Evolutionary conservation across 495 filamentous ascomycete species (phyloP), one percentile per base, ranked within the genome.

Genomic region (Neohortaea acidophila): DNA sequence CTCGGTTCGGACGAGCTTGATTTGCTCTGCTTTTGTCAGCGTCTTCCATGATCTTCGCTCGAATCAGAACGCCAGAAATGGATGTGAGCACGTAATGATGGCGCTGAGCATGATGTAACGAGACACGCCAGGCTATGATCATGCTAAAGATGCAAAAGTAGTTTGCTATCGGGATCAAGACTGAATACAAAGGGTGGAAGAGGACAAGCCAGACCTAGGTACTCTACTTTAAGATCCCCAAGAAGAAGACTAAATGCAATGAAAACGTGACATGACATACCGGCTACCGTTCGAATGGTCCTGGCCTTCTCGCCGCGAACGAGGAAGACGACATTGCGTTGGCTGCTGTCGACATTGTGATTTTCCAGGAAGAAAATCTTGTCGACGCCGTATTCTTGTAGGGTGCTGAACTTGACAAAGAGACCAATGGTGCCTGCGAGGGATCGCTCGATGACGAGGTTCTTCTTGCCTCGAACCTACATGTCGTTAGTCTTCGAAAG

Each of bases 391-490:
- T 96, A 92, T 49, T 99, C 87, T 43, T 83, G 77, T 15, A 84
- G 69, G 30, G 73, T 71, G 11, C 91, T 93, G 53, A 93, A 89
- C 56, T 94, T 94, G 62, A 91, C 80, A 53, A 96, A 78, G 39
- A 91, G 69, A 33, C 84, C 82, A 35, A 99, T 69, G 23, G 84
- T 80, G 25, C 86, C 86, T 47, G 86, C 84, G 49, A 99, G 69
- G 51, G 77, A 71, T 59, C 82, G 79, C 56, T 94, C 86, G 52
- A 96, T 77, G 38, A 96, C 79, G 45, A 99, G 69, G 60, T 94
- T 93, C 68, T 99, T 99, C 75, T 94, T 96, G 41, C 91, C 91
- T 55, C 84, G 78, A 44, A 94, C 81, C 89, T 97, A 53, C 36
- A 20, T 34, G 33, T 22, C 33, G 43, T 53, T 41, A 43, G 46